Evolutionary conservation across 345 rosid genomes (phyloP).

Genomic region (Salix brachista): DNA sequence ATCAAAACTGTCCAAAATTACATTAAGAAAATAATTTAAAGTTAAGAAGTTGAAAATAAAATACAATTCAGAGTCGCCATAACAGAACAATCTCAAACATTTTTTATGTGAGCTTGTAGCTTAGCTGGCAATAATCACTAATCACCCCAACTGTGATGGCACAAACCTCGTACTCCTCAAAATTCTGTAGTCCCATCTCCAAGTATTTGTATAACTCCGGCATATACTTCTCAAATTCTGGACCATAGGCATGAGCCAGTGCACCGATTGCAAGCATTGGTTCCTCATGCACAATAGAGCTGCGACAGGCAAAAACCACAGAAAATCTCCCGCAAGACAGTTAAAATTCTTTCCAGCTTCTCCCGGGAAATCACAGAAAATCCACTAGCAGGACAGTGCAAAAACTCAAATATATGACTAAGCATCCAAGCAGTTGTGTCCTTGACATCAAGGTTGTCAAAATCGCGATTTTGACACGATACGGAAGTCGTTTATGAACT

Average conservation of each 20-base stretch:
- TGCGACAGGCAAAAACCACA: slow-evolving; percentile 83
- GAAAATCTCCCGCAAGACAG: slow-evolving; percentile 70
- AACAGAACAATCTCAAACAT: too few species aligned
- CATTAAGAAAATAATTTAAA: too few species aligned
- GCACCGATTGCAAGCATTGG: slow-evolving; percentile 99
- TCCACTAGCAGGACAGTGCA: slow-evolving; percentile 70
- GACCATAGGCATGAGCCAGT: slow-evolving; percentile 83
- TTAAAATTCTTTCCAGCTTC: slow-evolving; percentile 53
- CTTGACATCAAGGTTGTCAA: slow-evolving; percentile 37
- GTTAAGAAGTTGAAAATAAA: too few species aligned
- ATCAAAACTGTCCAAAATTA: too few species aligned
- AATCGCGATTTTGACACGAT: too few species aligned
- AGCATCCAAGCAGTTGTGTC: slow-evolving; percentile 97
- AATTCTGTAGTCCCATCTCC: slow-evolving; percentile 89
- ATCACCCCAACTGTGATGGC: slow-evolving; percentile 83
- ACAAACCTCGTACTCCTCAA: slow-evolving; percentile 90
- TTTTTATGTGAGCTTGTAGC: too few species aligned
- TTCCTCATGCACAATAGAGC: slow-evolving; percentile 96
- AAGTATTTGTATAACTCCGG: slow-evolving; percentile 69
- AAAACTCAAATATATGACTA: slow-evolving; percentile 79
- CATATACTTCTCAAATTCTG: slow-evolving; percentile 75
- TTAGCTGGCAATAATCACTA: slow-evolving; percentile 38
- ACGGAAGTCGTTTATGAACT: too few species aligned
- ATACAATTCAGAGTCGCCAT: too few species aligned
- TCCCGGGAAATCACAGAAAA: slow-evolving; percentile 62